These are phyloP conservation scores for Hamigera avellanea DNA, from an alignment of 495 filamentous ascomycete species.

Conservation along the genomic window DNA sequence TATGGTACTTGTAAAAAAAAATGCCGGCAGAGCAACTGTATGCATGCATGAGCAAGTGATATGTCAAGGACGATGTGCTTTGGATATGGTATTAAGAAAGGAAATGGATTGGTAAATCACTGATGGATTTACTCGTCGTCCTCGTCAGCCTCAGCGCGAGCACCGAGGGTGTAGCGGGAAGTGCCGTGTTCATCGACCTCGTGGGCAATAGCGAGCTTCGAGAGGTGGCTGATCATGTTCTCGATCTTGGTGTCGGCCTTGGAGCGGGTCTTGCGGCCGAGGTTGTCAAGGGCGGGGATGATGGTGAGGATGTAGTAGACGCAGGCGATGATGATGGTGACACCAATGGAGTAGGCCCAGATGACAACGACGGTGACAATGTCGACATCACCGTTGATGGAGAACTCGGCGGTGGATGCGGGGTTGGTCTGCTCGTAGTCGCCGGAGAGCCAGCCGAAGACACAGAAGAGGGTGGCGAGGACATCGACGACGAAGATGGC, in stretches of 20 bases:
- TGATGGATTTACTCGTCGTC: conserved; percentile 48
- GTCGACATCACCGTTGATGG: conserved; percentile 49
- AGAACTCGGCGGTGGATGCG: conserved; percentile 31
- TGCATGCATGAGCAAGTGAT: conserved; percentile 23
- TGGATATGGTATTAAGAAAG: conserved; percentile 16
- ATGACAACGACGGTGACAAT: conserved; percentile 71
- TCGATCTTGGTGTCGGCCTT: conserved; percentile 65
- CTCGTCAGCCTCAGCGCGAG: conserved; percentile 52
- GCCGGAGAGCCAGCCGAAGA: conserved; percentile 59
- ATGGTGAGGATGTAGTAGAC: conserved; percentile 65
- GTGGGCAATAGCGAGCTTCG: conserved; percentile 65
- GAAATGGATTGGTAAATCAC: conserved; percentile 7
- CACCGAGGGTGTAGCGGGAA: conserved; percentile 47
- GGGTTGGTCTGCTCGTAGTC: conserved; percentile 33
- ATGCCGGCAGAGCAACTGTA: conserved; percentile 15
- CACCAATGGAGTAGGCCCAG: conserved; percentile 69
- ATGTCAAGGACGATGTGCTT: conserved; percentile 7
- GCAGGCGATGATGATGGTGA: conserved; percentile 67
- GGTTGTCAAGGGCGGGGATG: conserved; percentile 57
- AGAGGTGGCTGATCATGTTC: conserved; percentile 66
- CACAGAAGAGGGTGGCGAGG: conserved; percentile 57
- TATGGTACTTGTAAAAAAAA: conserved; percentile 24
- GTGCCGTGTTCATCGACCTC: conserved; percentile 46
- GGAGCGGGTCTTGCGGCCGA: conserved; percentile 68
- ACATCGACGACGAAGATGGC: conserved; percentile 64